Base-by-base conservation (phyloP, 106 monocot species). In the Posidonia australis region DNA sequence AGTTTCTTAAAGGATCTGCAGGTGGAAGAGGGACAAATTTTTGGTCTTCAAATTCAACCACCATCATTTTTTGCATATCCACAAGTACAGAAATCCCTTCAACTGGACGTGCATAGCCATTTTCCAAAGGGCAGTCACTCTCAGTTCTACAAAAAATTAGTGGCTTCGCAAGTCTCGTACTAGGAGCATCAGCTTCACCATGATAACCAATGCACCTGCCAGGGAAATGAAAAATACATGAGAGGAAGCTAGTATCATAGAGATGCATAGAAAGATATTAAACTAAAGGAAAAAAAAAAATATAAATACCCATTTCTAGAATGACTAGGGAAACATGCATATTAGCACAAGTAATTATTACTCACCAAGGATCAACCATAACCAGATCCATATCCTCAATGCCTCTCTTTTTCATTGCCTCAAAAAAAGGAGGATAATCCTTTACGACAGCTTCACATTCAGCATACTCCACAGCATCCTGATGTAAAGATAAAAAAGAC, bases 331-430 rank as follows among this genome's bases (percentile, higher is more conserved):
- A 57, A 30, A 26, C 3, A 13, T 26, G 26, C 26, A 14, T 10
- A 14, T 26, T 5, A 57, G 2, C 36, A 36, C 36, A n/a, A 49
- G 3, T 49, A 5, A 10, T 30, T 61, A 21, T 1, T 41, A 51
- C 78, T 68, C 78, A 98, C 96, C 96, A 98, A 32, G 96, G 84
- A 81, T 98, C 96, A 41, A 98, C 96, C 96, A 98, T 98, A 21
- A 98, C 96, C 61, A 98, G 96, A 70, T 98, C 96, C 96, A 98
- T 90, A 76, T 98, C 96, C 32, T 98, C 96, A 60, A 98, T 84
- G 23, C 96, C 96, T 77, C 96, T 80, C 78, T 84, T 87, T 71
- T 75, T 84, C 96, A 98, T 98, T 65, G 96, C 96, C 57, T 98
- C 96, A 27, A 68, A 70, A 62, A 98, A 98, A 58, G 90, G 87